Percentiles rank a stretch among this genome's conserved stretches.
phyloP scores from a whole-genome alignment of 1,139 yeast species.

The Taphrina deformans region DNA sequence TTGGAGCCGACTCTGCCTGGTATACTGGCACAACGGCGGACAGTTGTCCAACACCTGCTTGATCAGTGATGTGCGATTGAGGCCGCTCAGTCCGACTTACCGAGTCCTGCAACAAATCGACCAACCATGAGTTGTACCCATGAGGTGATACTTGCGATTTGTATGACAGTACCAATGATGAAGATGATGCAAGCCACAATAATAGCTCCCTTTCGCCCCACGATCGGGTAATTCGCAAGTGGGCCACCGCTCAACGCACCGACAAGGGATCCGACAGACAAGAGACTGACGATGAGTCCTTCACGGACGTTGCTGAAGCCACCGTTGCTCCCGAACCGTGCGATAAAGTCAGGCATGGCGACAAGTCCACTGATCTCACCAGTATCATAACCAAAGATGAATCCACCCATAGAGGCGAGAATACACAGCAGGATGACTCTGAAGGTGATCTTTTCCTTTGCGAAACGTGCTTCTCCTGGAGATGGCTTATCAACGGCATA shows the following conservation, averaged over 20 bases:
- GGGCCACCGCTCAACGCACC: constrained; percentile 55
- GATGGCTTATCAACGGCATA: background rate
- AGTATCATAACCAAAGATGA: constrained; percentile 45
- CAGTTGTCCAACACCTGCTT: constrained; percentile 60
- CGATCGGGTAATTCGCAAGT: constrained; percentile 50
- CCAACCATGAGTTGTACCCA: constrained; percentile 53
- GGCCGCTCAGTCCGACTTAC: too few relatives aligned
- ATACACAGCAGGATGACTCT: constrained; percentile 16
- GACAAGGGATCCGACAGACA: constrained; percentile 57
- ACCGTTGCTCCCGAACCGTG: constrained; percentile 51
- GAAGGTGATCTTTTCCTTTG: constrained; percentile 15
- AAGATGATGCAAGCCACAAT: constrained; percentile 52
- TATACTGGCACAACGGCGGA: constrained; percentile 67
- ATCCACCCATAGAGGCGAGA: constrained; percentile 27
- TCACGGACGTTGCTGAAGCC: constrained; percentile 44
- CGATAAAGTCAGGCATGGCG: constrained; percentile 64
- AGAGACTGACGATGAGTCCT: constrained; percentile 56
- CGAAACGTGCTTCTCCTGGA: background rate
- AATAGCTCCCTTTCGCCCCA: constrained; percentile 57
- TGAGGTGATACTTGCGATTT: constrained; percentile 53
- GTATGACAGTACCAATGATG: constrained; percentile 56
- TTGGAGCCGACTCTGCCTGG: constrained; percentile 72
- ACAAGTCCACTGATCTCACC: constrained; percentile 79
- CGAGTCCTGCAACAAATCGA: constrained; percentile 51
- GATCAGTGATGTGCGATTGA: constrained; percentile 43